These are phyloP conservation scores for Capronia epimyces DNA, from an alignment of 2,329 filamentous ascomycete genomes.

Conservation along the genomic window DNA sequence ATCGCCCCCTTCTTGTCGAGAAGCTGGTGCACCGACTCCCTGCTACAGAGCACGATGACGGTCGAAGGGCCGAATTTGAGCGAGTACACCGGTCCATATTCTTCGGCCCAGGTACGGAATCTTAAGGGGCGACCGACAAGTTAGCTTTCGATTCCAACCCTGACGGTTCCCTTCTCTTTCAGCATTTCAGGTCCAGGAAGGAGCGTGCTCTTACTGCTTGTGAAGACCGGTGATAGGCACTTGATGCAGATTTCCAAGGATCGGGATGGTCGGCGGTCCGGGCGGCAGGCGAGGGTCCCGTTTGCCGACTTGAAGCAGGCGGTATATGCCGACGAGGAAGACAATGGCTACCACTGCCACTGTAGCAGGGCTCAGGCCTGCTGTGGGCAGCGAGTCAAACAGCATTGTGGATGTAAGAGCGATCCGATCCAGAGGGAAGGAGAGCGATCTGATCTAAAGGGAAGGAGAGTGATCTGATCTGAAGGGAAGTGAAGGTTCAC, in stretches of 20 bases:
- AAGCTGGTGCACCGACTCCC: constrained; percentile 15
- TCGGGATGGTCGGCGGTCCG: constrained; percentile 40
- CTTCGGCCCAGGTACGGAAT: constrained; percentile 12
- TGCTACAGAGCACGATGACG: constrained; percentile 37
- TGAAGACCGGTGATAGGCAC: constrained; percentile 40
- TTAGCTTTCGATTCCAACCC: too few relatives aligned
- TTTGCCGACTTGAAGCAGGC: constrained; percentile 9
- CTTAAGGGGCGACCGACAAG: too few relatives aligned
- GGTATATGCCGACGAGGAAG: constrained; percentile 2
- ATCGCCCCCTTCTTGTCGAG: constrained; percentile 34
- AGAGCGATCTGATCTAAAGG: too few relatives aligned
- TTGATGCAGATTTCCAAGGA: constrained; percentile 41
- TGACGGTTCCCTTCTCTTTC: too few relatives aligned
- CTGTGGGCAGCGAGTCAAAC: too few relatives aligned
- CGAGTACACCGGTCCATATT: constrained; percentile 40
- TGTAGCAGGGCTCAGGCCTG: too few relatives aligned
- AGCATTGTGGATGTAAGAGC: too few relatives aligned
- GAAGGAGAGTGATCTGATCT: too few relatives aligned
- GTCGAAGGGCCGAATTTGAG: constrained; percentile 41
- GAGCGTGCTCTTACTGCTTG: too few relatives aligned
- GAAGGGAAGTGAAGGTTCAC: too few relatives aligned
- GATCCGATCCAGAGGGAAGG: too few relatives aligned
- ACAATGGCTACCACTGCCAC: not conserved
- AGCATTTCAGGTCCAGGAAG: too few relatives aligned
- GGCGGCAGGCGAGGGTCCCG: constrained; percentile 12